phyloP scores from a whole-genome alignment of 2,329 filamentous ascomycete genomes.

The Claviceps sp. region DNA sequence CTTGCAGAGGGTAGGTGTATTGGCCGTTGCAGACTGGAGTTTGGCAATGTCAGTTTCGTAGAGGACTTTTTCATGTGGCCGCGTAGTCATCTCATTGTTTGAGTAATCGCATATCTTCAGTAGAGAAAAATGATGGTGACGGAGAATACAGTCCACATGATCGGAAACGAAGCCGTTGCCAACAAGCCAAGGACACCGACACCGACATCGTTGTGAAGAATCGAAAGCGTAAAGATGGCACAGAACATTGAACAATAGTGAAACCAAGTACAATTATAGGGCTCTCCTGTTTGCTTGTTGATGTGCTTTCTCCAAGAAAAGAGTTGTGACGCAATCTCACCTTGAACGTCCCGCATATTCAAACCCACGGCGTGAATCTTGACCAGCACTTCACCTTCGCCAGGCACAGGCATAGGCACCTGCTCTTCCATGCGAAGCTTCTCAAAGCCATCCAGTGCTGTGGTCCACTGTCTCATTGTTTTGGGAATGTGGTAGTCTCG shows the following conservation, averaged over 20 bases:
- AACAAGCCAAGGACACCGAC: no score
- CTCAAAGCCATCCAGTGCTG: constrained; percentile 40
- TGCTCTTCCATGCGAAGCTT: constrained; percentile 30
- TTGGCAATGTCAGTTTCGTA: not conserved
- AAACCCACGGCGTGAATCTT: constrained; percentile 32
- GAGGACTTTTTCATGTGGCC: no score
- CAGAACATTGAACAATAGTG: no score
- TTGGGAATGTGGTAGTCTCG: constrained; percentile 8
- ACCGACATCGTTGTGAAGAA: no score
- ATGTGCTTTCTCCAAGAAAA: not conserved
- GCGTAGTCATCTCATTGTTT: no score
- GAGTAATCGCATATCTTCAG: no score
- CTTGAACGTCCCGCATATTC: constrained; percentile 37
- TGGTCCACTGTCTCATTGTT: constrained; percentile 38
- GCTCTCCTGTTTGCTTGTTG: no score
- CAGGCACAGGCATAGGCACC: constrained; percentile 31
- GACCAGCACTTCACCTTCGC: constrained; percentile 37
- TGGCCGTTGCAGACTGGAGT: constrained; percentile 46
- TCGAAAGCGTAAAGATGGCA: no score
- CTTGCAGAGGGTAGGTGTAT: constrained; percentile 44
- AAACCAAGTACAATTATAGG: no score
- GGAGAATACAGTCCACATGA: no score
- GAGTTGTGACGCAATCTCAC: constrained; percentile 13
- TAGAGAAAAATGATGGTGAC: no score
- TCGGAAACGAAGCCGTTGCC: no score